Evolutionary conservation across 306 rosid genomes (phyloP).

Genomic region (Begonia fuchsioides): DNA sequence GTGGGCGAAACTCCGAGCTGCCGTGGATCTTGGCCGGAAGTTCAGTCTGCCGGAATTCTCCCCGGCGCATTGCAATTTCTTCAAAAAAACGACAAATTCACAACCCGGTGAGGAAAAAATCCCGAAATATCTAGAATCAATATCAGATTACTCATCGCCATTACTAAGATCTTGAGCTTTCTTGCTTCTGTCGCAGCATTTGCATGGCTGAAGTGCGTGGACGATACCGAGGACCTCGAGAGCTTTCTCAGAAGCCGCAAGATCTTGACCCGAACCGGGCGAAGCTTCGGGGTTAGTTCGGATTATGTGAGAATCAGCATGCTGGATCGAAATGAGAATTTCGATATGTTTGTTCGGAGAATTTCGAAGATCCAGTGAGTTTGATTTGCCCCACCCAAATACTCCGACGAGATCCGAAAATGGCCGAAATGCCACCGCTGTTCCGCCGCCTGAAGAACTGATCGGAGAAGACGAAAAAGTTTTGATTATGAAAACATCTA

Average conservation of each 20-base stretch:
- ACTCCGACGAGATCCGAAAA: no score
- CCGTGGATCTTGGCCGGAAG: constrained; percentile 22
- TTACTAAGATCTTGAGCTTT: not conserved
- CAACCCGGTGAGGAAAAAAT: constrained; percentile 48
- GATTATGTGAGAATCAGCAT: constrained; percentile 22
- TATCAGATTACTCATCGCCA: no score
- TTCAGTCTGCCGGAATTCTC: constrained; percentile 42
- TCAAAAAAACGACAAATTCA: constrained; percentile 17
- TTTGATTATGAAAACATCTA: no score
- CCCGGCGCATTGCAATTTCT: constrained; percentile 40
- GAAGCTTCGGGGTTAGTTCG: constrained; percentile 14
- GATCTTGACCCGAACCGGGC: constrained; percentile 23
- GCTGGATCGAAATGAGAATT: constrained; percentile 29
- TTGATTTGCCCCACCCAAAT: no score
- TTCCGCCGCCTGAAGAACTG: no score
- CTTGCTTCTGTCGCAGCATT: constrained; percentile 15
- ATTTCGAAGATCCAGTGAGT: constrained; percentile 9
- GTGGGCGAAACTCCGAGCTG: constrained; percentile 50
- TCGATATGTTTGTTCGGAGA: constrained; percentile 21
- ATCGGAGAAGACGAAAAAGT: no score
- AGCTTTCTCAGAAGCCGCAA: constrained; percentile 13
- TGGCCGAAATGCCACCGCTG: no score
- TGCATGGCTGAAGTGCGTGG: constrained; percentile 32
- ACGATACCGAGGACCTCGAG: constrained; percentile 16
- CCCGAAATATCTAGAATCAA: not conserved